Evolutionary conservation across 441 rosid genomes (phyloP), one percentile per base, ranked within the genome.

Genomic region (Viola pubescens): DNA sequence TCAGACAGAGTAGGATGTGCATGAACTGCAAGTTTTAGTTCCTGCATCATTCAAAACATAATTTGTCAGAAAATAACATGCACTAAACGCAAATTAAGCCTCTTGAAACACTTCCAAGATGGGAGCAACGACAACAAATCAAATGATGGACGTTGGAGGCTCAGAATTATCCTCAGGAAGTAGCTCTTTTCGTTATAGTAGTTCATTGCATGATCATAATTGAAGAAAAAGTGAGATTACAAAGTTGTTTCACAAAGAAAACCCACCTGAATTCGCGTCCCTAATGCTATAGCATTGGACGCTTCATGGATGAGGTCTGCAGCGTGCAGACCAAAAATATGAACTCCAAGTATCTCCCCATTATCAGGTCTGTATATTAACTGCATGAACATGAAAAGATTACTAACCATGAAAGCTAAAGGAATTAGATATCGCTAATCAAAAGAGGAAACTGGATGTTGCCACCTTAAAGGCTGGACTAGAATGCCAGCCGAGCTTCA

Each of bases 231-330:
- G 9, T 46, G 48, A 0, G 11, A 8, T 42, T 5, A 42, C 45
- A 50, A 9, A 48, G 44, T 50, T 13, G 13, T 46, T 53, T 55
- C 16, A 38, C 60, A 42, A 43, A 40, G 43, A 63, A 46, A 9
- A 7, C 76, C 13, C 49, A 82, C 97, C 75, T 89, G 90, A 74
- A 92, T 83, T n/a, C 83, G 71, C 41, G 97, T 86, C 55, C 95
- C 95, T 63, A 92, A 58, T 44, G 96, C 96, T 55, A 92, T 86
- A 6, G 98, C 98, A 70, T 92, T 92, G 43, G 98, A 92, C 53
- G 97, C 98, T 86, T 92, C 98, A 53, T 92, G 98, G 76, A 92
- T 92, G 68, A 89, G 97, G 74, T 92, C 98, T 53, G 98, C 97
- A 16, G 98, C 97, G 46, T 92, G 98, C 73, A 92, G 66, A 50